phyloP scores from a whole-genome alignment of 1,284 basidiomycete genomes.

The Testicularia cyperi region DNA sequence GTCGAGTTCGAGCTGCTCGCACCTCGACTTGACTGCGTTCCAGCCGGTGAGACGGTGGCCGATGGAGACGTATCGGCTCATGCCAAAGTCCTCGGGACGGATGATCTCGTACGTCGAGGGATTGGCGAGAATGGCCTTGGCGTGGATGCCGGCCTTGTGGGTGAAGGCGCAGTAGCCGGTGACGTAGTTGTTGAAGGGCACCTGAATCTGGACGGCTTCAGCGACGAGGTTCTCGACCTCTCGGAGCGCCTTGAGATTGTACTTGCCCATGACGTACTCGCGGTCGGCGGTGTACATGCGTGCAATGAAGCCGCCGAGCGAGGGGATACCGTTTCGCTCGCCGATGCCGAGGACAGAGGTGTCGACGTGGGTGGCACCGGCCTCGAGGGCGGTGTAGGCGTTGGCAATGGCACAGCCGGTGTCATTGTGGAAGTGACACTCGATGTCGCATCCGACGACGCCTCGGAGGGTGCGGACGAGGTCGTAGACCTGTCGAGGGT shows the following conservation, averaged over 20 bases:
- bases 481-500: conserved; percentile 98
- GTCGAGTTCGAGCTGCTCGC: conserved; percentile 87
- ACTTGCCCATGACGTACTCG: conserved; percentile 99
- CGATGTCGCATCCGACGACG: conserved; percentile 76
- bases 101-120: conserved; percentile 79
- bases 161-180: conserved; percentile 98
- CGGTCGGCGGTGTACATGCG: conserved; percentile 82
- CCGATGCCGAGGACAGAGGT: conserved; percentile 86
- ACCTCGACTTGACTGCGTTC: conserved; percentile 99
- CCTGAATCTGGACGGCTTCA: conserved; percentile 95
- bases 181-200: conserved; percentile 90
- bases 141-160: conserved; percentile 99
- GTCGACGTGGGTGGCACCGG: conserved; percentile 98
- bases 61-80: conserved; percentile 96
- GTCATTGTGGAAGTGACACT: conserved; percentile 98
- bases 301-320: conserved; percentile 93
- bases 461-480: conserved; percentile 93
- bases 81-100: conserved; percentile 82
- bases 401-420: conserved; percentile 93
- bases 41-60: conserved; percentile 95
- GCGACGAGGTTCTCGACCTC: conserved; percentile 99
- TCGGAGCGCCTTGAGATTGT: conserved; percentile 94
- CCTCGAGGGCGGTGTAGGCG: conserved; percentile 96
- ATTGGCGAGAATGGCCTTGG: conserved; percentile 99
- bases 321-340: conserved; percentile 98